Evolutionary conservation across 192 early-diverging fungal species (phyloP), one percentile per base, ranked within the genome.

Genomic region (Phycomyces blakesleeanus): DNA sequence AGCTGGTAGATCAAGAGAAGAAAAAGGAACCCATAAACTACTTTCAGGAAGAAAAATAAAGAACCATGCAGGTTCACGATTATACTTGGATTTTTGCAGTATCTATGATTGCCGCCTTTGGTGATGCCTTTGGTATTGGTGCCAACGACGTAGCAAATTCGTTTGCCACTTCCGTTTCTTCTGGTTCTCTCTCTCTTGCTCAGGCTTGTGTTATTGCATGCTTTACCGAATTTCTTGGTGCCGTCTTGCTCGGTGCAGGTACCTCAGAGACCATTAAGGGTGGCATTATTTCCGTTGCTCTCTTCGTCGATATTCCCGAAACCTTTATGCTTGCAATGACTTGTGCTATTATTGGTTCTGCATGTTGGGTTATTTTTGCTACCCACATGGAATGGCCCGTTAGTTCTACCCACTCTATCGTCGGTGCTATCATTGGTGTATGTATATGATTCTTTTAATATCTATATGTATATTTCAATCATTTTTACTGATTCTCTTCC

Each of bases 141-240:
- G 89, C 92, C 37, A 93, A 94, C 70, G 92, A 94, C 77, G 91
- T 94, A 26, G 89, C 93, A 69, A 94, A 94, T 73, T 85, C 89
- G 5, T 94, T 94, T 64, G 87, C 91, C 25, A 91, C 89, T 29
- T 91, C 91, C 25, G 89, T 93, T 57, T 87, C 89, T 25, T 91
- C 93, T 3, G 85, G 87, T 15, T 89, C 93, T 14, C 68, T 94
- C 20, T 89, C 85, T 14, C 66, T 93, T 37, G 67, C 71, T 26
- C 89, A 92, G 66, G 93, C 91, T 10, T 80, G 80, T 61, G 68
- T 81, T 26, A 89, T 93, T 66, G 93, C 93, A 55, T 63, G 87
- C 59, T 93, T 94, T 65, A 89, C 91, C 25, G 93, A 93, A 72
- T 89, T 91, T 44, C 59, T 86, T 7, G 92, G 92, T 50, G 91